These are phyloP conservation scores for Colletotrichum camelliae DNA, from an alignment of 2,329 filamentous ascomycete species.

Conservation along the genomic window DNA sequence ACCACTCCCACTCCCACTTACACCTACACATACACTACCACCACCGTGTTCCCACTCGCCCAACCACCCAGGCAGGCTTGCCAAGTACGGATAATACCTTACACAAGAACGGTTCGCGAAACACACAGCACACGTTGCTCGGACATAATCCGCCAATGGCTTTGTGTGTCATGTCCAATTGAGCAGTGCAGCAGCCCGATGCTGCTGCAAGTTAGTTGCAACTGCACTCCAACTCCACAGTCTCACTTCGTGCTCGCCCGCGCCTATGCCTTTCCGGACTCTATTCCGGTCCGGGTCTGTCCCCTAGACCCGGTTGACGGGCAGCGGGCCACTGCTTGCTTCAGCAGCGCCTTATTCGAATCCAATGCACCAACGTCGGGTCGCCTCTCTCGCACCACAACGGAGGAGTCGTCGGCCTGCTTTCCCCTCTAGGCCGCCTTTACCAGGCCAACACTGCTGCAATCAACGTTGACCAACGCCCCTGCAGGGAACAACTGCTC, in stretches of 20 bases:
- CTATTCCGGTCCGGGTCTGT: not conserved
- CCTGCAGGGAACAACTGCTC: not conserved
- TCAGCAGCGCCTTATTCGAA: not conserved
- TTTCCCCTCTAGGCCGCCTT: not conserved
- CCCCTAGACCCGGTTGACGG: slow-evolving; percentile 10
- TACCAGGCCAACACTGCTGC: not conserved
- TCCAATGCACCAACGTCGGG: not conserved
- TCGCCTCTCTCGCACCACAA: not conserved
- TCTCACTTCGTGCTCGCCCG: not conserved
- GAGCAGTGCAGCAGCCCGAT: not conserved
- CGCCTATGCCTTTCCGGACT: not conserved
- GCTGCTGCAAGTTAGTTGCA: not conserved
- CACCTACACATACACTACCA: not conserved
- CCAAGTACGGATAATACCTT: not conserved
- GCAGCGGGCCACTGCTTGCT: not conserved
- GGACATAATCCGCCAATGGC: not conserved
- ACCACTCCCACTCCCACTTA: not conserved
- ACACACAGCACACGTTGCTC: not conserved
- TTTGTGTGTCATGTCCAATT: not conserved
- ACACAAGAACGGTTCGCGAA: not conserved
- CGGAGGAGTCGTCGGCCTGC: not conserved
- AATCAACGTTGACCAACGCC: not conserved
- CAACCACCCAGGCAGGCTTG: not conserved
- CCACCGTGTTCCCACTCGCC: not conserved
- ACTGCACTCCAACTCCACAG: not conserved